Evolutionary conservation across 805 yeast genomes (phyloP), one percentile per base, ranked within the genome.

Genomic region (Saturnispora besseyi): DNA sequence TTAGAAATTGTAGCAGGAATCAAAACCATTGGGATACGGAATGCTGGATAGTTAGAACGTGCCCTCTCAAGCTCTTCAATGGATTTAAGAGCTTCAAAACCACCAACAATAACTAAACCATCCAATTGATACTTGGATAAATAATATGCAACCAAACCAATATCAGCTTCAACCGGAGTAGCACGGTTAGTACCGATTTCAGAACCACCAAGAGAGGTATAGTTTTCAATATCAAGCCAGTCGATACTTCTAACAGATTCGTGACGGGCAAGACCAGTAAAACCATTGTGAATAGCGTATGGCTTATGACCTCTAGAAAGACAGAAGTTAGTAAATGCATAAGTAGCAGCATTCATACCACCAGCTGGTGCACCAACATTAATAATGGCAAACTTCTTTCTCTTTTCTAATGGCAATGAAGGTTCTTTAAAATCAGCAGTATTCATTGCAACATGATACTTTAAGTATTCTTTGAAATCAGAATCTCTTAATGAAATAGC

Each of bases 281-380:
- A 85, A 30, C 95, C 93, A 59, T 85, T 82, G 55, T 79, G 77
- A 45, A 84, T 82, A 7, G 84, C 90, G 58, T 74, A 81, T 33
- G 84, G 80, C 49, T 68, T 76, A 67, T 84, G 91, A 48, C 91
- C 93, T 58, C 75, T 75, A 30, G 89, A 82, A 70, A 85, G 67
- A 72, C 88, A 82, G 67, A 80, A 84, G 10, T 81, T 74, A 1
- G 89, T 85, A 63, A 81, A 80, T 2, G 91, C 84, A 56, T 83
- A 73, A 4, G 82, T 82, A n/a, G 89, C 84, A 43, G 87, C 77
- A 65, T 85, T 85, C 70, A 85, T 74, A 52, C 86, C 90, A 56
- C 85, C 83, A 21, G 88, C 81, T 32, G 93, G 84, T 3, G 93
- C 91, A 57, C 93, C 93, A 53, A 84, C 82, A 57, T 84, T 83